These are phyloP conservation scores for Arachis hypogaea DNA, from an alignment of 306 rosid genomes.

Conservation along the genomic window DNA sequence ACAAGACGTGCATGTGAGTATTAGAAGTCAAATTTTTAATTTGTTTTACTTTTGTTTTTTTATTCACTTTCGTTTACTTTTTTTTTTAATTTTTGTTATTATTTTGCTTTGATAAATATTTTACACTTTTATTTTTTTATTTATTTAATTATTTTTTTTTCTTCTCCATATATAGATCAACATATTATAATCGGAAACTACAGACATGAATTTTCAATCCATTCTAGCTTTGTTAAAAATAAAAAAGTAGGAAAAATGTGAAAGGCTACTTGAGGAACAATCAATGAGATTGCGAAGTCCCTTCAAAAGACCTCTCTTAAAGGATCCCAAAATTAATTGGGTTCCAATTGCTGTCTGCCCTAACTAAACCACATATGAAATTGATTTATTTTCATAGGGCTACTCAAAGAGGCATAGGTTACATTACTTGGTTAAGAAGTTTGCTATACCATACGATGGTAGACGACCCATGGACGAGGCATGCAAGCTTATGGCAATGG, in stretches of 20 bases:
- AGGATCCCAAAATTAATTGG: neutral
- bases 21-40: too few relatives aligned
- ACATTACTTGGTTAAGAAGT: neutral
- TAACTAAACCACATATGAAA: constrained; percentile 33
- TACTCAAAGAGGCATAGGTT: constrained; percentile 29
- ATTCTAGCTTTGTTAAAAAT: neutral
- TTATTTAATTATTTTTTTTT: too few relatives aligned
- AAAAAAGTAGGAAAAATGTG: neutral
- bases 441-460: too few relatives aligned
- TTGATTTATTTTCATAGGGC: neutral
- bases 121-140: too few relatives aligned
- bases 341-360: constrained; percentile 30
- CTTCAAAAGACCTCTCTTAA: constrained; percentile 36
- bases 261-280: constrained; percentile 13
- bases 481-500: too few relatives aligned
- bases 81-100: too few relatives aligned
- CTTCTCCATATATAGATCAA: neutral
- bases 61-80: too few relatives aligned
- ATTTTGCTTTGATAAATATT: too few relatives aligned
- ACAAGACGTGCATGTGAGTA: too few relatives aligned
- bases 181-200: neutral
- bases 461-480: too few relatives aligned
- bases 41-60: too few relatives aligned
- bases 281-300: neutral
- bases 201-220: neutral